Percentiles rank a stretch among this genome's conserved stretches.
Conservation (phyloP, 1,139 yeast genomes). For the Kodamaea derodonti region DNA sequence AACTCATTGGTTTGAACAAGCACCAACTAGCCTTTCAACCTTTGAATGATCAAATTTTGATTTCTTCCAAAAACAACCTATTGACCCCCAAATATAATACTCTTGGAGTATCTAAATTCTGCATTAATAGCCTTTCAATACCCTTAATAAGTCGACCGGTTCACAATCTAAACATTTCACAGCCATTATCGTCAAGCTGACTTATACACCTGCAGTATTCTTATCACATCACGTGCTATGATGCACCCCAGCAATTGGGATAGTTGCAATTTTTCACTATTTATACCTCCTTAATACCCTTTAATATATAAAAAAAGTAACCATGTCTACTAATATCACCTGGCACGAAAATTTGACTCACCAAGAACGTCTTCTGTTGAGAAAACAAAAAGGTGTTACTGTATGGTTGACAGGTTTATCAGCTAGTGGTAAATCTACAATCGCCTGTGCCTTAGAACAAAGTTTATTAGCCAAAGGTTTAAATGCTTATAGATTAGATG, state of each 20-base stretch:
- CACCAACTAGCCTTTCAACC: no score
- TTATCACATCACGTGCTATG: constrained; percentile 17
- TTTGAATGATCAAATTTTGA: no score
- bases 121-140: no score
- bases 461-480: constrained; percentile 62
- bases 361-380: constrained; percentile 66
- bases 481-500: constrained; percentile 84
- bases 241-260: constrained; percentile 5
- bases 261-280: not conserved
- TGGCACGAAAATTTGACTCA: constrained; percentile 92
- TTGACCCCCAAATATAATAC: no score
- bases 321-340: constrained; percentile 91
- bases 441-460: constrained; percentile 93
- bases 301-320: no score
- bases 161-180: no score
- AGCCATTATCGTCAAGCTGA: no score
- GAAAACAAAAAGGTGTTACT: constrained; percentile 84
- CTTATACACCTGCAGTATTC: no score
- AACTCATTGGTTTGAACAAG: no score
- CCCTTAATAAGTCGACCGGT: no score
- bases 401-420: constrained; percentile 94
- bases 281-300: not conserved
- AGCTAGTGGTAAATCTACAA: constrained; percentile 92
- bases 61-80: no score
- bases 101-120: no score